These are phyloP conservation scores for Erodium trifolium DNA, from an alignment of 441 rosid genomes.

Conservation along the genomic window DNA sequence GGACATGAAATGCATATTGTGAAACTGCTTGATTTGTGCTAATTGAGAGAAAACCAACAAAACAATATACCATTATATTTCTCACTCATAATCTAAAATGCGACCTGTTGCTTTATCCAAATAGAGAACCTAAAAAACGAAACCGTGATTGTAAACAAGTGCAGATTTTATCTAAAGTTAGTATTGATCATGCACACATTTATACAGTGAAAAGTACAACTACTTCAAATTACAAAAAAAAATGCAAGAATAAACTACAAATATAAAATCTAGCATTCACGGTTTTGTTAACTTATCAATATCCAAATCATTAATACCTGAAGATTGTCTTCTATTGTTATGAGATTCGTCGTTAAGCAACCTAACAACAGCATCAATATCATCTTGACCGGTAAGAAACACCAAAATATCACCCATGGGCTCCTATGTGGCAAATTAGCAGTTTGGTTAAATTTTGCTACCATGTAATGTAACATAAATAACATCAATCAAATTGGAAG, in stretches of 20 bases:
- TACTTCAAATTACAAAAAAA: conserved; percentile 10
- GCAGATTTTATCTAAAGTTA: not conserved
- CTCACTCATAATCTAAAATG: not conserved
- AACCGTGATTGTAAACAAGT: not conserved
- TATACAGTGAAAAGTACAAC: not conserved
- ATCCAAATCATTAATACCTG: conserved; percentile 38
- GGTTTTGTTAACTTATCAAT: not conserved
- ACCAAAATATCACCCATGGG: conserved; percentile 83
- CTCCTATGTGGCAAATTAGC: conserved; percentile 44
- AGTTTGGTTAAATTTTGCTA: not conserved
- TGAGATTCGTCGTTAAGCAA: conserved; percentile 70
- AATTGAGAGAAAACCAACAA: not conserved
- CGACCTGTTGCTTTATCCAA: not conserved
- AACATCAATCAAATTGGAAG: not conserved
- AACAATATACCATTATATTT: not conserved
- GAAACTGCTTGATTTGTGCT: not conserved
- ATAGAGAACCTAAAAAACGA: not conserved
- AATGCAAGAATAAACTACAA: conserved; percentile 10
- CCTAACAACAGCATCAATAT: conserved; percentile 65
- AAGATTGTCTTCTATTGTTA: conserved; percentile 43
- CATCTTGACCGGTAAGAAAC: conserved; percentile 97
- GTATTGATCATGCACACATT: not conserved
- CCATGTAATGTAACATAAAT: not conserved
- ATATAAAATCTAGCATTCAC: conserved; percentile 5
- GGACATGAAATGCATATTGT: not conserved